Evolutionary conservation across 371 early-diverging fungal species (phyloP).

Genomic region (Conidiobolus incongruus): DNA sequence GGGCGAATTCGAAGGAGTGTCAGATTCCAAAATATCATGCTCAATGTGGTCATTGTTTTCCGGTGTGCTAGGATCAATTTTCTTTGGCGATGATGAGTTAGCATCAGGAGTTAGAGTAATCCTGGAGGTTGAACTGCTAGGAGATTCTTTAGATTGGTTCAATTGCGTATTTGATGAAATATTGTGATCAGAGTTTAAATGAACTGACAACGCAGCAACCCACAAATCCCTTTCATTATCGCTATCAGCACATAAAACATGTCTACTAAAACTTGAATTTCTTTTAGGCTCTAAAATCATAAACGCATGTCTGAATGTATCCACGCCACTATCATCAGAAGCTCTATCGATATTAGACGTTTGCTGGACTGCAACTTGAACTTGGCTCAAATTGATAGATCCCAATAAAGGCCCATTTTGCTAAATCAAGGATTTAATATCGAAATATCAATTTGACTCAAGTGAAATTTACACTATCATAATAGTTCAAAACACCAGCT

Average conservation of each 20-base stretch:
- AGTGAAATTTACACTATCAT: constrained; percentile 23
- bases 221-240: constrained; percentile 72
- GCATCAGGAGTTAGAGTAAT: too few species aligned
- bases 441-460: constrained; percentile 1
- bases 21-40: too few species aligned
- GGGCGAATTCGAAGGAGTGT: too few species aligned
- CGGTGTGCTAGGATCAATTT: constrained; percentile 7
- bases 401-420: constrained; percentile 29
- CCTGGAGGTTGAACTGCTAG: constrained; percentile 9
- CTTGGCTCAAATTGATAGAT: constrained; percentile 18
- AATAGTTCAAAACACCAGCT: constrained; percentile 40
- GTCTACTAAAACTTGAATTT: constrained; percentile 25
- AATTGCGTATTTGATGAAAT: too few species aligned
- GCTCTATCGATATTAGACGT: constrained; percentile 11
- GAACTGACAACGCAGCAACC: constrained; percentile 25
- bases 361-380: constrained; percentile 26
- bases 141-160: too few species aligned
- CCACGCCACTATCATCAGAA: constrained; percentile 9
- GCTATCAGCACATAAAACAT: constrained; percentile 68
- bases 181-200: too few species aligned
- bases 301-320: constrained; percentile 47
- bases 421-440: constrained; percentile 8
- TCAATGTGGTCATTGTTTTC: background rate
- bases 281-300: constrained; percentile 47
- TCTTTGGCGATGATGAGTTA: constrained; percentile 6